These are phyloP conservation scores for Entonaema liquescens DNA, from an alignment of 495 filamentous ascomycete species.

Conservation along the genomic window DNA sequence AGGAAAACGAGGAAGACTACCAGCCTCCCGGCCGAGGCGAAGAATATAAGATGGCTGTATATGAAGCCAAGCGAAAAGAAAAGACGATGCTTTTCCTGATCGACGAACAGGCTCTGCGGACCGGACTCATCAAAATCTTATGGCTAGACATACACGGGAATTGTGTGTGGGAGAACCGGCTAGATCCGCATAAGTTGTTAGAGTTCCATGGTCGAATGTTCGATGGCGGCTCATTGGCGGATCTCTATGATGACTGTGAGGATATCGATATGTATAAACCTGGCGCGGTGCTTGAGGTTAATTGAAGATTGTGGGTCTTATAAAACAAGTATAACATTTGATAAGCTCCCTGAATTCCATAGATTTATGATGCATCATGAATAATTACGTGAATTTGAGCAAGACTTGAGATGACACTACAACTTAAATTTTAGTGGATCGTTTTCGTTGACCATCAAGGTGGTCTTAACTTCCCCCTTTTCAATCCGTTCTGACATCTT, in stretches of 20 bases:
- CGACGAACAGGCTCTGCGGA: neutral
- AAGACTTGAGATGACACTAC: no score
- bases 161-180: neutral
- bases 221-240: neutral
- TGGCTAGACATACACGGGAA: neutral
- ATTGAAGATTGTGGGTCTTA: neutral
- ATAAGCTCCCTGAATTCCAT: no score
- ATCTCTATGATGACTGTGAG: neutral
- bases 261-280: neutral
- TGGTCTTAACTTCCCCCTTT: no score
- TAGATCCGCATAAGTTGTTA: neutral
- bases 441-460: no score
- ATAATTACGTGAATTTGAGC: no score
- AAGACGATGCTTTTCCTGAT: neutral
- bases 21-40: neutral
- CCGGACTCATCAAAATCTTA: neutral
- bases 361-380: no score
- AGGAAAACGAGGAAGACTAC: neutral
- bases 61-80: neutral
- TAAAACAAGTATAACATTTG: no score
- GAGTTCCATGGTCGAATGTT: neutral
- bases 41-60: neutral
- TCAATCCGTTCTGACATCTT: no score
- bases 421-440: no score
- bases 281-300: neutral